Base-by-base conservation (phyloP, 768 basidiomycete genomes). In the Suillus subluteus region DNA sequence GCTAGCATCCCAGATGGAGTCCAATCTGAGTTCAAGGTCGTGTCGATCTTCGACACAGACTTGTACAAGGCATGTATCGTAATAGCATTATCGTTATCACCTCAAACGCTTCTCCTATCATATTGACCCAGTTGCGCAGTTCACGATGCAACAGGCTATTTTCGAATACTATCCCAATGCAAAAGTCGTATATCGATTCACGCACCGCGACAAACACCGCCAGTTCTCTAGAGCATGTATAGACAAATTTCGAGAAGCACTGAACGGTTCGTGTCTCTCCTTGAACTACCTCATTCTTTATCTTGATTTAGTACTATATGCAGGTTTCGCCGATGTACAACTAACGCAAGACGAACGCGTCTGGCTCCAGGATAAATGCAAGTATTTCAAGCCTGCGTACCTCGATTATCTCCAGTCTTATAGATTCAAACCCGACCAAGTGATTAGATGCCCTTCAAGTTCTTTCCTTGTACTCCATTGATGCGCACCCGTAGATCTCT, bases 61-160 rank as follows among this genome's bases (percentile, higher is more conserved):
- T 79, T 97, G 38, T 98, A 98, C 87, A 99, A 97, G 86, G 95
- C 90, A 62, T 55, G 67, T 40, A 40, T n/a, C 35, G 21, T 13
- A 56, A 32, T 35, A 35, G 21, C 32, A 35, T 30, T 32, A 18
- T 55, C 54, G 9, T 23, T 6, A 16, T 21, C 55, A 50, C 44
- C 23, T 40, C 12, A 35, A n/a, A 62, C 52, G 23, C 16, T 38
- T 54, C 40, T 67, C 43, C 66, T 15, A 41, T 54, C 30, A 18
- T 7, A 4, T 58, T 58, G 41, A 61, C 18, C 11, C 30, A 32
- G 58, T 21, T 56, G 23, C 38, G 16, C 65, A 97, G 94, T 82
- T 98, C 58, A 93, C 95, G 0, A 99, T 98, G 97, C 97, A 99
- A 80, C 92, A 96, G 79, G 95, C 95, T 0, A 88, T 98, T 30